Base-by-base conservation (phyloP, 768 basidiomycete species). In the Sutorius australiensis region DNA sequence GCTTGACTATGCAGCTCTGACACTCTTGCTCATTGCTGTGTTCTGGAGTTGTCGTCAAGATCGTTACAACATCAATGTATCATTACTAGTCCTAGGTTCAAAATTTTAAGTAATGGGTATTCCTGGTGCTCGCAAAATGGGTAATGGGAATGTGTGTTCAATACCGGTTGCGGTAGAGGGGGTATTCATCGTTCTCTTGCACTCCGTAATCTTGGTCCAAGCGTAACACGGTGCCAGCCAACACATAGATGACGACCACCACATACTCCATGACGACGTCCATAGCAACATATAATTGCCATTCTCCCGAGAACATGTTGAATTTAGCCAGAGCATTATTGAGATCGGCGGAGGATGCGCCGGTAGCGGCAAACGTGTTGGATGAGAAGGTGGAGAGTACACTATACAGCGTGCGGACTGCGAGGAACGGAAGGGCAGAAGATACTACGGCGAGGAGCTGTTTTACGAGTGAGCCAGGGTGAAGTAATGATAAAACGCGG, bases 1-100 rank as follows among this genome's bases (percentile, higher is more conserved):
- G 82, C 84, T 87, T 84, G 86, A 87, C 86, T 87, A 84, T 86
- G 86, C 61, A 61, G 78, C 75, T 80, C 83, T 66, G 60, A 87
- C 82, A 87, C 71, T 56, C 32, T 50, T 21, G 7, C 30, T 24
- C 6, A 14, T 21, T 5, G 31, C 14, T 5, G 31, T 41, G 19
- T 42, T 17, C 5, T 24, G 28, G 30, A 14, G 28, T 11, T 5
- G 9, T 11, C 8, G 14, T 14, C 13, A 16, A 19, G 6, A 21
- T 24, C n/a, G 28, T 28, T 3, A 1, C 33, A 39, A 19, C 33
- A 41, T 46, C 5, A 30, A 28, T 24, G 19, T 31, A 13, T 39
- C 19, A 32, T 9, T 16, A 21, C 10, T 19, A 32, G 28, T 42
- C 27, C 5, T 14, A 19, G 3, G 34, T 43, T 42, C 24, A 40